phyloP scores from a whole-genome alignment of 2,329 filamentous ascomycete species.

The Diaporthe sp. region DNA sequence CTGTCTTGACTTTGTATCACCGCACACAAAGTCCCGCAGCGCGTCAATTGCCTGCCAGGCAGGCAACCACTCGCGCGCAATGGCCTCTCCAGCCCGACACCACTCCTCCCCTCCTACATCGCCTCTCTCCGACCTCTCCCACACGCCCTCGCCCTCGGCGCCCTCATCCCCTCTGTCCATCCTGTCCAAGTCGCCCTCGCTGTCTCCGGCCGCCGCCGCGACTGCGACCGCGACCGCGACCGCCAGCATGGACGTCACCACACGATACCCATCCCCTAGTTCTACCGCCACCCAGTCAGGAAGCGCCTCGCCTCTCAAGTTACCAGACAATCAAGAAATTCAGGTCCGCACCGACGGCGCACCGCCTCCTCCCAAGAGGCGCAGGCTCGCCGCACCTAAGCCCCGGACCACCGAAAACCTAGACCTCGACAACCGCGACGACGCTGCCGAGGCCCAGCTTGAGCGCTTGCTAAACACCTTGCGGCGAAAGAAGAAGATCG shows the following conservation, averaged over 20 bases:
- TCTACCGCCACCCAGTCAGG: slow-evolving; percentile 60
- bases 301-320: slow-evolving; percentile 64
- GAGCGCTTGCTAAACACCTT: slow-evolving; percentile 80
- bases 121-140: slow-evolving; percentile 67
- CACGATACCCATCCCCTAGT: slow-evolving; percentile 67
- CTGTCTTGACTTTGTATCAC: slow-evolving; percentile 23
- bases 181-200: slow-evolving; percentile 65
- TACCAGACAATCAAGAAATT: slow-evolving; percentile 53
- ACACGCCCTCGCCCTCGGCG: slow-evolving; percentile 57
- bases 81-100: slow-evolving; percentile 40
- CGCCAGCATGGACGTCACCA: slow-evolving; percentile 51
- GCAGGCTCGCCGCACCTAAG: slow-evolving; percentile 70
- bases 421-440: slow-evolving; percentile 70
- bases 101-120: slow-evolving; percentile 62
- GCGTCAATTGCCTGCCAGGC: slow-evolving; percentile 21
- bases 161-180: slow-evolving; percentile 68
- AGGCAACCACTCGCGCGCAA: slow-evolving; percentile 29
- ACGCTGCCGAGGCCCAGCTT: slow-evolving; percentile 71
- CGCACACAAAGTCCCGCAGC: slow-evolving; percentile 20
- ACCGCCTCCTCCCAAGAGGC: slow-evolving; percentile 78
- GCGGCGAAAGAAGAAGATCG: slow-evolving; percentile 93
- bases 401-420: slow-evolving; percentile 86
- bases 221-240: slow-evolving; percentile 33
- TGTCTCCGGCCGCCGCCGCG: slow-evolving; percentile 49
- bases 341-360: slow-evolving; percentile 66